phyloP scores from a whole-genome alignment of 306 rosid genomes.

The Spatholobus suberectus region DNA sequence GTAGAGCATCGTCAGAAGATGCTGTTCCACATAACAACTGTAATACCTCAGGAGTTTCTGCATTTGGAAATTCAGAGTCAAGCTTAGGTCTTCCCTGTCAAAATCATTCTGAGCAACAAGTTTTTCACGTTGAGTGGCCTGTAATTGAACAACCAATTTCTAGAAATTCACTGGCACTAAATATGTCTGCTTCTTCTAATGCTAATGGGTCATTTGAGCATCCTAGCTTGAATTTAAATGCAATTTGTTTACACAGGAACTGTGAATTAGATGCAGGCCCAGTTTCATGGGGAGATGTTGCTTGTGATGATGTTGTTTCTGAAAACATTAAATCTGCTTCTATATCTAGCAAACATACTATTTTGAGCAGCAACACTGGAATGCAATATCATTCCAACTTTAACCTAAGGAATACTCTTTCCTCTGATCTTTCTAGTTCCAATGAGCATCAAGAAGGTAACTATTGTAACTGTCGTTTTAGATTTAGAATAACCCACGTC shows the following conservation, averaged over 20 bases:
- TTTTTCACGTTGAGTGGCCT: conserved; percentile 54
- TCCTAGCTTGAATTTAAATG: conserved; percentile 37
- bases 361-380: conserved; percentile 27
- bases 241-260: conserved; percentile 42
- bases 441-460: conserved; percentile 54
- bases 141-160: conserved; percentile 54
- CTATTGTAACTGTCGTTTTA: conserved; percentile 20
- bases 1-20: conserved; percentile 49
- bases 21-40: conserved; percentile 32
- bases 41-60: conserved; percentile 48
- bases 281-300: conserved; percentile 40
- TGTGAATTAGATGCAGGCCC: conserved; percentile 42
- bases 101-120: conserved; percentile 48
- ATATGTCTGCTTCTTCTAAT: conserved; percentile 40
- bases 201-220: conserved; percentile 33
- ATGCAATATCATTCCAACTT: conserved; percentile 40
- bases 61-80: conserved; percentile 43
- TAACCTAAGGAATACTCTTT: conserved; percentile 41
- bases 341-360: conserved; percentile 41
- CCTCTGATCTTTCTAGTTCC: conserved; percentile 28
- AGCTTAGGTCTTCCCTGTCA: conserved; percentile 34
- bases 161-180: conserved; percentile 27
- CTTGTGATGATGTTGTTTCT: conserved; percentile 34
- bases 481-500: neutral
- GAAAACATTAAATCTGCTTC: conserved; percentile 42